Evolutionary conservation across 371 early-diverging fungal genomes (phyloP).

Genomic region (Quaeritorhiza haematococci): DNA sequence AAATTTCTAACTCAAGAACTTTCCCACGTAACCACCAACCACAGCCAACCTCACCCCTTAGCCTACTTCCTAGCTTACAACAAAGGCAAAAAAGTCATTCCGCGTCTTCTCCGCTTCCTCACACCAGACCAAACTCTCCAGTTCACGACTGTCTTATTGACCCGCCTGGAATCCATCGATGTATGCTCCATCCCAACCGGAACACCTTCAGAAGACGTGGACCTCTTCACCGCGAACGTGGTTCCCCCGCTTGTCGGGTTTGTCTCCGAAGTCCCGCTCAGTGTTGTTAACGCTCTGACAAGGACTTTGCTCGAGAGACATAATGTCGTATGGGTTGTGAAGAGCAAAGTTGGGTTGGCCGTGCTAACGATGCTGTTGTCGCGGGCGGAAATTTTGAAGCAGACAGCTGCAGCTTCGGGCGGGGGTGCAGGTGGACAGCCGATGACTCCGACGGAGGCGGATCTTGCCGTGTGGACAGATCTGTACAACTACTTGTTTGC

Average conservation of each 20-base stretch:
- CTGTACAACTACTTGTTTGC: slow-evolving; percentile 73
- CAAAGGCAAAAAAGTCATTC: slow-evolving; percentile 83
- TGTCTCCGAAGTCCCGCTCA: slow-evolving; percentile 75
- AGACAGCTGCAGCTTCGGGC: no score
- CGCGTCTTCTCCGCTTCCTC: slow-evolving; percentile 76
- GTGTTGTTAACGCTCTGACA: slow-evolving; percentile 71
- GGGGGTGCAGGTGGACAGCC: slow-evolving; percentile 50
- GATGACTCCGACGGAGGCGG: slow-evolving; percentile 58
- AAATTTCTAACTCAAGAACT: no score
- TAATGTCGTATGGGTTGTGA: slow-evolving; percentile 74
- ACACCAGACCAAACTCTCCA: slow-evolving; percentile 71
- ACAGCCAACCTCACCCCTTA: slow-evolving; percentile 42
- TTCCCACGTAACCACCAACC: no score
- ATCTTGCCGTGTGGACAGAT: slow-evolving; percentile 42
- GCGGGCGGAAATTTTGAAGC: slow-evolving; percentile 83
- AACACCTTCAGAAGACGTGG: slow-evolving; percentile 48
- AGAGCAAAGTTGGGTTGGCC: slow-evolving; percentile 77
- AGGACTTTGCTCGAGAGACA: slow-evolving; percentile 81
- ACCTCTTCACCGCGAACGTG: slow-evolving; percentile 76
- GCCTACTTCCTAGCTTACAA: slow-evolving; percentile 48
- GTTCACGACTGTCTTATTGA: slow-evolving; percentile 69
- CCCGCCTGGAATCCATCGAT: slow-evolving; percentile 77
- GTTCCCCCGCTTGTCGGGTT: slow-evolving; percentile 76
- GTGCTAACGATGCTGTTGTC: slow-evolving; percentile 85
- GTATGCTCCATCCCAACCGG: slow-evolving; percentile 64